Conservation (phyloP, 176 grass and related monocot species). For the Tillandsia fasciculata region DNA sequence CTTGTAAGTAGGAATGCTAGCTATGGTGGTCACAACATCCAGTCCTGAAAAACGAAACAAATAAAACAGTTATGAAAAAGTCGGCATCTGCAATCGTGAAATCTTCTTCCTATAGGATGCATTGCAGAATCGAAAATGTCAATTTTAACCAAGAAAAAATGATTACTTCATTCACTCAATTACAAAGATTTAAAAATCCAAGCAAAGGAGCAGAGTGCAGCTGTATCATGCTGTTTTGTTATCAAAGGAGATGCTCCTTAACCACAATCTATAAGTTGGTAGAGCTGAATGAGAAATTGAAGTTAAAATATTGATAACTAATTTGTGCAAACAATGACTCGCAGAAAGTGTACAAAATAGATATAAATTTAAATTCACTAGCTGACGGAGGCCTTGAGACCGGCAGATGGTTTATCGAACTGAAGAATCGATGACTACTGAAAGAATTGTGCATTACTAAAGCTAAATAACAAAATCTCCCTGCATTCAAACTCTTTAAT, state of each 20-base stretch:
- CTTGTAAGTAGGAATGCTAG: constrained; percentile 73
- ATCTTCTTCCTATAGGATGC: too few relatives aligned
- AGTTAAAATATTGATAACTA: background rate
- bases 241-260: background rate
- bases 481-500: too few relatives aligned
- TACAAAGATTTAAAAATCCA: background rate
- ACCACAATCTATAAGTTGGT: background rate
- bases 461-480: too few relatives aligned
- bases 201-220: background rate
- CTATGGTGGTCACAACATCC: constrained; percentile 71
- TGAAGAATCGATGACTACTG: too few relatives aligned
- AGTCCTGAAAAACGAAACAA: constrained; percentile 48
- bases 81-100: background rate
- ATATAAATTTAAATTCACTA: too few relatives aligned
- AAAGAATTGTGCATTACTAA: too few relatives aligned
- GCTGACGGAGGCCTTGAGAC: too few relatives aligned
- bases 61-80: background rate
- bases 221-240: background rate
- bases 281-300: background rate
- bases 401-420: too few relatives aligned
- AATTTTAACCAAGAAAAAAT: background rate
- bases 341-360: too few relatives aligned
- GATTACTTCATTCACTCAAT: background rate
- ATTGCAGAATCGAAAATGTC: background rate
- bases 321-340: background rate